phyloP scores from a whole-genome alignment of 2,329 filamentous ascomycete species.

The Aaosphaeria pasadenensis region DNA sequence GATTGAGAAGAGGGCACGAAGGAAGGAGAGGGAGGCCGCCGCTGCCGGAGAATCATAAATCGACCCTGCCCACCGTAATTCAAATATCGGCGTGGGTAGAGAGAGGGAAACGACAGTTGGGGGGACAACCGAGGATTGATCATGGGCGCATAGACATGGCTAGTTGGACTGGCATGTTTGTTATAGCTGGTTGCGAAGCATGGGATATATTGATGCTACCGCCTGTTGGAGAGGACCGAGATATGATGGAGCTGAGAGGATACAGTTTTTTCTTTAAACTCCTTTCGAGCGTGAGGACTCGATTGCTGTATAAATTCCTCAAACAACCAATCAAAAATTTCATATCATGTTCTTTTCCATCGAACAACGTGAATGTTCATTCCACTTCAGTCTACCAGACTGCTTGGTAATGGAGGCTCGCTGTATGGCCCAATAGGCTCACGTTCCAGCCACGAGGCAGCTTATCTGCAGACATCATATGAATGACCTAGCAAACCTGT shows the following conservation, averaged over 20 bases:
- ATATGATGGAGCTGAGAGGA: slow-evolving; percentile 7
- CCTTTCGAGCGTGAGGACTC: slow-evolving; percentile 27
- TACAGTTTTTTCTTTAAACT: slow-evolving; percentile 18
- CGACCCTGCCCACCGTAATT: too few species aligned
- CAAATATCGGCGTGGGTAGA: too few species aligned
- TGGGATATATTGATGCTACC: too few species aligned
- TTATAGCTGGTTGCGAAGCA: too few species aligned
- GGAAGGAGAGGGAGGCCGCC: slow-evolving; percentile 61
- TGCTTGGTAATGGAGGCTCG: background rate
- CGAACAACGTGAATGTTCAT: background rate
- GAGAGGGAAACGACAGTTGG: too few species aligned
- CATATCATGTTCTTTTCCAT: background rate
- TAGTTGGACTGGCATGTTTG: too few species aligned
- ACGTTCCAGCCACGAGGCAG: too few species aligned
- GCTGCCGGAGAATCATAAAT: slow-evolving; percentile 10
- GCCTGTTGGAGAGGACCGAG: too few species aligned
- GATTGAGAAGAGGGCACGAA: slow-evolving; percentile 84
- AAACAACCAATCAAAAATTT: slow-evolving; percentile 2
- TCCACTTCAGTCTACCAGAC: background rate
- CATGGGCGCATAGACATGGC: too few species aligned
- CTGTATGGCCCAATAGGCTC: background rate
- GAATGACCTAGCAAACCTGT: too few species aligned
- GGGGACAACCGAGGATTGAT: too few species aligned
- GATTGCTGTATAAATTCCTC: slow-evolving; percentile 27
- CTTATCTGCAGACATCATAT: too few species aligned